Base-by-base conservation (phyloP, 148 eudicot genomes). In the Heliamphora exappendiculata region DNA sequence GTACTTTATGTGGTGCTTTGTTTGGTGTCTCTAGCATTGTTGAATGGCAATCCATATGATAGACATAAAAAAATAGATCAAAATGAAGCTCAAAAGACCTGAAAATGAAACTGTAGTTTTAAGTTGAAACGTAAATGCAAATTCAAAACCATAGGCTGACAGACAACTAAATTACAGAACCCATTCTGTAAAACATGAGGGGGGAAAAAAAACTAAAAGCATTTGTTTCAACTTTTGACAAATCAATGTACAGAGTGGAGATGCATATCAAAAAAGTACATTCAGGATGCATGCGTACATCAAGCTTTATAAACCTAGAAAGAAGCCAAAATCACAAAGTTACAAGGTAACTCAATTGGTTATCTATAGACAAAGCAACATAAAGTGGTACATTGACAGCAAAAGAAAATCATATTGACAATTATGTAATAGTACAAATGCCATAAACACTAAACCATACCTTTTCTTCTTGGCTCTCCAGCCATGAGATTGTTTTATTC, bases 401-500 rank as follows among this genome's bases (percentile, higher is more conserved):
- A n/a, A 70, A 69, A n/a, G 53, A 41, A 36, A 37, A 70, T 11
- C 41, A 59, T 53, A 41, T 47, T 20, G 33, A 50, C 19, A 33
- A 71, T 51, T 10, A 71, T 9, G 11, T 2, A 17, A 70, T 49
- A 34, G 29, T n/a, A 29, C 9, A 39, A 59, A 63, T 11, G 29
- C 16, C n/a, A 20, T 51, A 63, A 29, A 31, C 33, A 73, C 9
- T 2, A 58, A 59, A 47, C 49, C 41, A 72, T 11, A 75, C 99
- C 97, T 91, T 95, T 73, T 93, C 96, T 34, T 92, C 96, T 75
- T 92, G 96, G 76, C 84, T 89, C 78, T 91, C 88, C 66, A 95
- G 85, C 96, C 96, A 92, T 76, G 86, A 65, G 51, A 92, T 83
- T 64, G 96, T 89, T 81, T 76, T 88, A 26, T 80, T 83, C 22